Evolutionary conservation across 2,329 filamentous ascomycete species (phyloP), one percentile per base, ranked within the genome.

Genomic region (Paraphoma chrysanthemicola): DNA sequence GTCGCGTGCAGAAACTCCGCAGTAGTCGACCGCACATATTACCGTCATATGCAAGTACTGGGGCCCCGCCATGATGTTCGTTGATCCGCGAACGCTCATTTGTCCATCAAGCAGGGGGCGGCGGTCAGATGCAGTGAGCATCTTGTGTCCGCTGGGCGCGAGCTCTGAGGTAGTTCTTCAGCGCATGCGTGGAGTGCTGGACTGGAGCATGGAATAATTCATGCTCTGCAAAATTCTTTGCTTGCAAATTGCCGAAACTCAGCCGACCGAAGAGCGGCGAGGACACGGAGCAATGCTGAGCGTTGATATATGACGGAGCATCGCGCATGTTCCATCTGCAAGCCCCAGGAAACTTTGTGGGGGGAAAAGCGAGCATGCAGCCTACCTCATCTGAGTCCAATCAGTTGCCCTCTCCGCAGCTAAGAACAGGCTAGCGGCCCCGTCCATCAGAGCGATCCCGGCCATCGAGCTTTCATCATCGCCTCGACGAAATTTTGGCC

Each of bases 391-490:
- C 2, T 3, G 14, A 36, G 33, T 36, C 33, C 33, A 36, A 36
- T 36, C 33, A 36, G 7, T 14, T 36, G 33, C 41, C n/a, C 3
- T 10, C 41, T 39, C 9, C 46, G 31, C 23, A 42, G 16, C 36
- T 18, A 9, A 23, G 16, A 38, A 38, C 1, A 12, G 17, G 14
- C 36, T 49, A 49, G 47, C 47, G 33, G 33, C 33, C 33, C 23
- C 23, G 23, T 23, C 23, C 23, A 23, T 7, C 49, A 53, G 23
- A 33, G 54, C 70, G 70, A 69, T 72, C 60, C 59, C 69, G 68
- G 70, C 62, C 58, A 53, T 36, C 14, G 10, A 36, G 58, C 65
- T 71, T 68, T 69, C 70, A 72, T 72, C 70, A 71, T 73, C 64
- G 65, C 58, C 62, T 42, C 51, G 44, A 60, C 57, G 57, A 68